phyloP scores from a whole-genome alignment of 192 early-diverging fungal species.

The Entomortierella chlamydospora region DNA sequence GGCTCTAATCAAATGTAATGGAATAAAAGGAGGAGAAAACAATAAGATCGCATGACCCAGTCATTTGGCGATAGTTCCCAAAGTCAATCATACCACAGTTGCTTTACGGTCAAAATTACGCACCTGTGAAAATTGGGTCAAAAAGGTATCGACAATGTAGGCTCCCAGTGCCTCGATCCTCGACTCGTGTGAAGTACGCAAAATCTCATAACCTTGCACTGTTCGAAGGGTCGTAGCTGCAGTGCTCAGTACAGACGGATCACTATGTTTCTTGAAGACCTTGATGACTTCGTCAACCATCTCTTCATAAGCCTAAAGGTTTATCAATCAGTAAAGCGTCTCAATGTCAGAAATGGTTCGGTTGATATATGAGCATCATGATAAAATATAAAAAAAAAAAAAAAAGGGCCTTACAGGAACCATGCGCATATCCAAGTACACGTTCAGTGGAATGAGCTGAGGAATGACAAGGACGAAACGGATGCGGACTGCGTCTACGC shows the following conservation, averaged over 20 bases:
- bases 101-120: not conserved
- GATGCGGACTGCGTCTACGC: constrained; percentile 55
- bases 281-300: constrained; percentile 59
- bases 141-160: constrained; percentile 28
- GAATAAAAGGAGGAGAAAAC: not conserved
- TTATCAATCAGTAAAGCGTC: not conserved
- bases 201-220: constrained; percentile 50
- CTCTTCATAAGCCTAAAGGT: constrained; percentile 59
- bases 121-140: constrained; percentile 18
- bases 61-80: no score
- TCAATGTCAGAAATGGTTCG: not conserved
- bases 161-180: constrained; percentile 43
- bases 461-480: constrained; percentile 56
- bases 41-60: no score
- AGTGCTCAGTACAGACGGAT: constrained; percentile 49
- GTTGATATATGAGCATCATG: not conserved
- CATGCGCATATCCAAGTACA: constrained; percentile 62
- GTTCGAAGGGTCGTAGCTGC: constrained; percentile 56
- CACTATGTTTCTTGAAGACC: constrained; percentile 56
- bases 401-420: constrained; percentile 41
- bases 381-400: not conserved
- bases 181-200: constrained; percentile 52
- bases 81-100: no score
- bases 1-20: not conserved
- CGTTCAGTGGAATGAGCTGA: constrained; percentile 57